phyloP scores from a whole-genome alignment of 176 grass and related monocot genomes.

The Saccharum spontaneum region DNA sequence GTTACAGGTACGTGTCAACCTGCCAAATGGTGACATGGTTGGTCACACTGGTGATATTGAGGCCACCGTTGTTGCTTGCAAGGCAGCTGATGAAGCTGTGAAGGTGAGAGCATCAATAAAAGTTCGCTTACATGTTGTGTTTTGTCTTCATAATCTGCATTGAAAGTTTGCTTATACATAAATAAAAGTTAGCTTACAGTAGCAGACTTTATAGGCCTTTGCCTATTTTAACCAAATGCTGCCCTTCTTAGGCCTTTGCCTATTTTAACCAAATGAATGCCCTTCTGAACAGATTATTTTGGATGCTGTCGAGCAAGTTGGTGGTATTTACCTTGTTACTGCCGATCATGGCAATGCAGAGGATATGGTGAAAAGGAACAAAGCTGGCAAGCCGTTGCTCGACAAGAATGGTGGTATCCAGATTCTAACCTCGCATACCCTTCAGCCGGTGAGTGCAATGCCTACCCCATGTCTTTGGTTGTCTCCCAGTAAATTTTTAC shows the following conservation, averaged over 20 bases:
- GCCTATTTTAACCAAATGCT: neutral
- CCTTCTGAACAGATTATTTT: conserved; percentile 69
- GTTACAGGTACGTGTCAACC: conserved; percentile 88
- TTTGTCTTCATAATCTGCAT: neutral
- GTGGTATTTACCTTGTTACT: conserved; percentile 93
- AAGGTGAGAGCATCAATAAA: conserved; percentile 55
- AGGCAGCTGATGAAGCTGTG: conserved; percentile 90
- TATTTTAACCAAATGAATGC: neutral
- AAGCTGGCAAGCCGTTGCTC: conserved; percentile 62
- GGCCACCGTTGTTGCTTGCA: conserved; percentile 91
- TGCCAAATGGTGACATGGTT: conserved; percentile 97
- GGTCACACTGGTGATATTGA: conserved; percentile 99
- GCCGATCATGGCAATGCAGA: conserved; percentile 98
- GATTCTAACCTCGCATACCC: conserved; percentile 97
- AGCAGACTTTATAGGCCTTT: neutral
- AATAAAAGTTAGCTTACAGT: neutral
- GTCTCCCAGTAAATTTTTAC: neutral
- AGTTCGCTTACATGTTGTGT: neutral
- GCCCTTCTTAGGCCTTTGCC: neutral
- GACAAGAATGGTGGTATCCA: conserved; percentile 80
- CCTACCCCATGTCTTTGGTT: neutral
- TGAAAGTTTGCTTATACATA: neutral
- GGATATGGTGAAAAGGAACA: conserved; percentile 98
- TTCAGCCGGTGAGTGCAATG: conserved; percentile 74
- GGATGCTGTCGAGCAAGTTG: conserved; percentile 85